Conservation (phyloP, 2,329 filamentous ascomycete species). For the Ophiostoma himal-ulmi region DNA sequence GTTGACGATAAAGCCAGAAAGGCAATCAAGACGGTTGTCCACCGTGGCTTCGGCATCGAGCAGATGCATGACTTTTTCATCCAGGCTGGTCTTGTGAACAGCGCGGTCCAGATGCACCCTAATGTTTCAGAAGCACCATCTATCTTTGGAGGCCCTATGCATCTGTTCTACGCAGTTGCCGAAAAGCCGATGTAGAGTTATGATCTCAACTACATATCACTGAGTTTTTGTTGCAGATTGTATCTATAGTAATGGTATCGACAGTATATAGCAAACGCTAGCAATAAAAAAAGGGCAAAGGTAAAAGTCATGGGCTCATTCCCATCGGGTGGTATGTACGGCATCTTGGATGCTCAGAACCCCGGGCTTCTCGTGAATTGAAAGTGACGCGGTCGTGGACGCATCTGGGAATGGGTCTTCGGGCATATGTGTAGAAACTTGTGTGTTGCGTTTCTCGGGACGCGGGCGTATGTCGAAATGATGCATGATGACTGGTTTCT, state of each 20-base stretch:
- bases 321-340: background rate
- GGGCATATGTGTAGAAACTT: background rate
- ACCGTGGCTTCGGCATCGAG: constrained; percentile 22
- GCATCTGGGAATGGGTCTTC: background rate
- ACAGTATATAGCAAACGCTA: background rate
- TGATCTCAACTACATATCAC: background rate
- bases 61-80: constrained; percentile 23
- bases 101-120: constrained; percentile 7
- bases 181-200: background rate
- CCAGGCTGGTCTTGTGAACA: constrained; percentile 20
- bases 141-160: constrained; percentile 6
- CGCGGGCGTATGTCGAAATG: background rate
- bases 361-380: background rate
- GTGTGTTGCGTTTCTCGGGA: background rate
- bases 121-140: background rate
- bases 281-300: background rate
- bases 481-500: background rate
- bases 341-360: background rate
- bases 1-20: background rate
- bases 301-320: background rate
- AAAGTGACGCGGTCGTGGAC: background rate
- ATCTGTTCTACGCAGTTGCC: constrained; percentile 22
- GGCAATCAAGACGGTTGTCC: constrained; percentile 16
- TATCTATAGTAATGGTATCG: background rate
- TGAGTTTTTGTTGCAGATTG: background rate